A percentile compares a stretch with the other conserved stretches of the same genome.
Conservation (phyloP, 2,329 filamentous ascomycete genomes). For the Aureobasidium sp. region DNA sequence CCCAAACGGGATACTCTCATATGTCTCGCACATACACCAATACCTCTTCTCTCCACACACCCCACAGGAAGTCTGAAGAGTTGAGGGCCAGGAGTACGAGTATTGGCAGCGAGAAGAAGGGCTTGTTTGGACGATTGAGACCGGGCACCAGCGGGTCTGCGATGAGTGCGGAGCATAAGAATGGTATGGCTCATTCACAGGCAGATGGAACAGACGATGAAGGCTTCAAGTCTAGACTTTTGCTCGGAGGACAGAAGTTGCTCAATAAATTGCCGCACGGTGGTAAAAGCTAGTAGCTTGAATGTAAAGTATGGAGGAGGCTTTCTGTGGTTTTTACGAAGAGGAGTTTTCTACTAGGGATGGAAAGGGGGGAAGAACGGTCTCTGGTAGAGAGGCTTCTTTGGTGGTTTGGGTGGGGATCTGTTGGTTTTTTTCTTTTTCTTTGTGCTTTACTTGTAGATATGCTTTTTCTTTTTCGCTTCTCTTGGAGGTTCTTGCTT, state of each 20-base stretch:
- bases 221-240: constrained; percentile 30
- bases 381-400: no score
- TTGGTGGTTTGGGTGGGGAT: no score
- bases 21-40: background rate
- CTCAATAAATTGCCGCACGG: constrained; percentile 25
- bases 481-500: no score
- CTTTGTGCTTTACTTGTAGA: no score
- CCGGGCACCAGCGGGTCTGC: background rate
- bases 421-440: no score
- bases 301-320: no score
- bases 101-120: background rate
- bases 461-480: no score
- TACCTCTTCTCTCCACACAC: background rate
- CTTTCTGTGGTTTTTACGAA: no score
- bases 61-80: background rate
- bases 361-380: background rate
- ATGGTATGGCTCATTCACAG: background rate
- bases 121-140: background rate
- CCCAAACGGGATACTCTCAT: background rate
- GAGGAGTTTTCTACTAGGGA: no score
- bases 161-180: background rate
- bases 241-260: constrained; percentile 35
- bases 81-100: background rate
- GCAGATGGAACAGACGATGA: constrained; percentile 17
- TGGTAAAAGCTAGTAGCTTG: background rate